A percentile compares a stretch with the other conserved stretches of the same genome.
These are phyloP conservation scores for Metschnikowia matae DNA, from an alignment of 805 yeast species.

Conservation along the genomic window DNA sequence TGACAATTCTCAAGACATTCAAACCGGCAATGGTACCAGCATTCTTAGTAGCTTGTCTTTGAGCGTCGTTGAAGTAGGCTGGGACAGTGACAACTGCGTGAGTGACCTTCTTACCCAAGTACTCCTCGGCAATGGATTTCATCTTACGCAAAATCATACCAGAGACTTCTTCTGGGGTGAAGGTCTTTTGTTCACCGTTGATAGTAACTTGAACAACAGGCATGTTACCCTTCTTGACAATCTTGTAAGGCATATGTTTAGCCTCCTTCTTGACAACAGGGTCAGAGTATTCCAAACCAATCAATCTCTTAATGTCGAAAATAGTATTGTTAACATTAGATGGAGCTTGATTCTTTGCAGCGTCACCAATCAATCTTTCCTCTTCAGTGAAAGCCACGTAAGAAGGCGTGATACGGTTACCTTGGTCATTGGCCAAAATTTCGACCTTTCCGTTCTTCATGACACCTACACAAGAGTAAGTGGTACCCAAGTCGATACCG, in stretches of 20 bases:
- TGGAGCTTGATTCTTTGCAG: constrained; percentile 97
- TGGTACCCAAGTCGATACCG: constrained; percentile 97
- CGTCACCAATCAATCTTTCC: constrained; percentile 93
- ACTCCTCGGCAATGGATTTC: constrained; percentile 44
- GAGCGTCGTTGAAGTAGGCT: constrained; percentile 23
- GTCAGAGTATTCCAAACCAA: constrained; percentile 65
- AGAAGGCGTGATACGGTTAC: constrained; percentile 97
- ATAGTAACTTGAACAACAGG: constrained; percentile 79
- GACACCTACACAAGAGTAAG: constrained; percentile 95
- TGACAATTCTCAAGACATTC: constrained; percentile 21
- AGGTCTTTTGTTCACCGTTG: constrained; percentile 79
- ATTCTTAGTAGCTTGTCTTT: constrained; percentile 22
- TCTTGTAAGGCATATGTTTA: constrained; percentile 85
- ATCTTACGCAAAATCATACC: constrained; percentile 88
- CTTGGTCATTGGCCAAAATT: constrained; percentile 96
- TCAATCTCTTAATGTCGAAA: constrained; percentile 87
- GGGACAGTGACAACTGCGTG: constrained; percentile 22
- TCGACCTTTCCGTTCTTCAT: constrained; percentile 90
- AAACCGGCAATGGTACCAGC: constrained; percentile 22
- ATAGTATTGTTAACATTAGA: constrained; percentile 89
- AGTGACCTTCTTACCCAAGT: constrained; percentile 21
- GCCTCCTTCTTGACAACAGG: constrained; percentile 49
- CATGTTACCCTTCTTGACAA: constrained; percentile 67
- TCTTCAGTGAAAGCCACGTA: constrained; percentile 91
- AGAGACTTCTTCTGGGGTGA: constrained; percentile 92